These are phyloP conservation scores for Rostrohypoxylon terebratum DNA, from an alignment of 495 filamentous ascomycete genomes.

Conservation along the genomic window DNA sequence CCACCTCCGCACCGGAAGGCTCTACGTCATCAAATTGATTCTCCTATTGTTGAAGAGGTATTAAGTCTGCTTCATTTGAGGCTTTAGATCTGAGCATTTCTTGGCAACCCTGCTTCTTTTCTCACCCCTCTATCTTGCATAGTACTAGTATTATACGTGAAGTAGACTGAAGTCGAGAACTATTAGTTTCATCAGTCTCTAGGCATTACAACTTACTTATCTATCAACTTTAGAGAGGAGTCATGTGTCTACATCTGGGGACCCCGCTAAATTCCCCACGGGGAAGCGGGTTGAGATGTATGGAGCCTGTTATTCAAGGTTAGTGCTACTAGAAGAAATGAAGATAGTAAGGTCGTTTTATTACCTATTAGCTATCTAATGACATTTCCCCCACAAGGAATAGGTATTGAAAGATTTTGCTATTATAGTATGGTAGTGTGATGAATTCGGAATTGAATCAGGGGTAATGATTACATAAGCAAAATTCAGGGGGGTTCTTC, in stretches of 20 bases:
- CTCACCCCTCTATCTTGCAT: neutral
- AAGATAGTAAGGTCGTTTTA: too few relatives aligned
- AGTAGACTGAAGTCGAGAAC: neutral
- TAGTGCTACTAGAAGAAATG: neutral
- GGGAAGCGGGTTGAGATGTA: neutral
- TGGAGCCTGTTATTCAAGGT: neutral
- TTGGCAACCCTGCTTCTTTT: slow-evolving; percentile 6
- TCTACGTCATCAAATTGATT: neutral
- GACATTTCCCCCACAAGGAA: too few relatives aligned
- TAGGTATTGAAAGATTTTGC: too few relatives aligned
- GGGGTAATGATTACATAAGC: neutral
- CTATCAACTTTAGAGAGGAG: neutral
- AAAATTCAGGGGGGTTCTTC: neutral
- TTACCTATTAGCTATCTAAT: too few relatives aligned
- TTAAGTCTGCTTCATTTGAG: neutral
- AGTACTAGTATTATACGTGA: neutral
- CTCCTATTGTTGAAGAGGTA: neutral
- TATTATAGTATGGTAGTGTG: too few relatives aligned
- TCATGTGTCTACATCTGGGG: neutral
- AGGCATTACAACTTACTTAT: neutral
- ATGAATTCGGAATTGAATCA: neutral
- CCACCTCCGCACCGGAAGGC: slow-evolving; percentile 18
- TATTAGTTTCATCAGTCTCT: neutral
- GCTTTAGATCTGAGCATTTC: neutral
- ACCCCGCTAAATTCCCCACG: slow-evolving; percentile 1